Conservation (phyloP, 2,329 filamentous ascomycete genomes). For the Cladobotryum mycophilum region DNA sequence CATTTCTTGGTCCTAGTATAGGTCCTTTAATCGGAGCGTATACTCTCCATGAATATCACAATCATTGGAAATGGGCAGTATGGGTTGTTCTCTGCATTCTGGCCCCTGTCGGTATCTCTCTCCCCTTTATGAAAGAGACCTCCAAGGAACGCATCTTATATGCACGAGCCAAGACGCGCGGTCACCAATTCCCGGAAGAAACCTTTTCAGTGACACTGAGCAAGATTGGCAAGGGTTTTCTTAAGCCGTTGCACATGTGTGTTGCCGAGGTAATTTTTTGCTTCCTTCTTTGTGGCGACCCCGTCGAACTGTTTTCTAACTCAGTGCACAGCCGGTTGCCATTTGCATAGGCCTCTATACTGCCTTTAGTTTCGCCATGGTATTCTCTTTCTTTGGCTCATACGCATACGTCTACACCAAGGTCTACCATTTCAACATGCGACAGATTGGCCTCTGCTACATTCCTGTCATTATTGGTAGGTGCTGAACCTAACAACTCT, state of each 20-base stretch:
- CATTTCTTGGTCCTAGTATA: background rate
- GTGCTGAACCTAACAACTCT: background rate
- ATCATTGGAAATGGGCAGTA: background rate
- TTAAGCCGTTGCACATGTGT: background rate
- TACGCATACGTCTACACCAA: background rate
- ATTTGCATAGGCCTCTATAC: background rate
- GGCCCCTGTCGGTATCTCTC: background rate
- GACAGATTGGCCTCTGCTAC: background rate
- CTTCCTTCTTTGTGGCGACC: background rate
- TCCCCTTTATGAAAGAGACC: background rate
- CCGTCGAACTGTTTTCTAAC: background rate
- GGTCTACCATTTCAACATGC: background rate
- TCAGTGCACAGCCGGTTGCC: background rate
- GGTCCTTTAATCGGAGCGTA: background rate
- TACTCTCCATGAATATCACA: background rate
- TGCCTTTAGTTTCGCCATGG: background rate
- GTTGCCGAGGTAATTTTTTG: background rate
- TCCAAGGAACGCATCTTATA: background rate
- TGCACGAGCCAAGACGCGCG: background rate
- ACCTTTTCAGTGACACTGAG: background rate
- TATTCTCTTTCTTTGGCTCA: background rate
- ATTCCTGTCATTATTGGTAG: background rate
- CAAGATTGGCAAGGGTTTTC: background rate
- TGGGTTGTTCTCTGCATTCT: background rate
- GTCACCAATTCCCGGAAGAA: background rate